A percentile compares a stretch with the other conserved stretches of the same genome.
Evolutionary conservation across 106 monocot genomes (phyloP).

Genomic region (Triglochin maritima): DNA sequence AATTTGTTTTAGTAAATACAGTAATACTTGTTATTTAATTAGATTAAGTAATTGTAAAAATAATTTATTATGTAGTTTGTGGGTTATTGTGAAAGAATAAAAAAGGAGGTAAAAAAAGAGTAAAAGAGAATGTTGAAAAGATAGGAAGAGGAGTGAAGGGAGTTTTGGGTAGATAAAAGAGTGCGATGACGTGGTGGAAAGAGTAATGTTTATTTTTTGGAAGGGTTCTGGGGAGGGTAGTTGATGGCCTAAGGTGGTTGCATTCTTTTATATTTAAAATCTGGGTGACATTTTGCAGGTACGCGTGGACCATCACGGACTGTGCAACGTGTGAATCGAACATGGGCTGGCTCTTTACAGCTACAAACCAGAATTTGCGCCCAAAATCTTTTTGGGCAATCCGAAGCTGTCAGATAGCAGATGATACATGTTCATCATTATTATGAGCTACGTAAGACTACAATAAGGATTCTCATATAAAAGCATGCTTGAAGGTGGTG

Average conservation of each 20-base stretch:
- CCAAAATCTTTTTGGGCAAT: conserved; percentile 88
- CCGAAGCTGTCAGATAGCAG: conserved; percentile 69
- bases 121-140: too few relatives aligned
- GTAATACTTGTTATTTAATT: too few relatives aligned
- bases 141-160: too few relatives aligned
- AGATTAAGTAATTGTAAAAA: too few relatives aligned
- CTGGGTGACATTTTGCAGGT: conserved; percentile 32
- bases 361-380: conserved; percentile 41
- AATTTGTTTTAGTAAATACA: too few relatives aligned
- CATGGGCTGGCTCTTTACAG: conserved; percentile 87
- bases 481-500: too few relatives aligned
- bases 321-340: conserved; percentile 51
- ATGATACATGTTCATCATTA: conserved; percentile 25
- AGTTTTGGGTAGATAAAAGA: too few relatives aligned
- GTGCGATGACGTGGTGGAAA: too few relatives aligned
- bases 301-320: conserved; percentile 76
- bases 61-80: too few relatives aligned
- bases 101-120: too few relatives aligned
- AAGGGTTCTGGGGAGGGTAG: background rate
- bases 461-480: background rate
- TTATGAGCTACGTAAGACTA: background rate
- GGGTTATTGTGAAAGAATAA: too few relatives aligned
- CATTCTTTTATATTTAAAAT: background rate
- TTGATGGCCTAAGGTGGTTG: background rate
- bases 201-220: background rate